Evolutionary conservation across 768 basidiomycete genomes (phyloP).

Genomic region (Mycena metata): DNA sequence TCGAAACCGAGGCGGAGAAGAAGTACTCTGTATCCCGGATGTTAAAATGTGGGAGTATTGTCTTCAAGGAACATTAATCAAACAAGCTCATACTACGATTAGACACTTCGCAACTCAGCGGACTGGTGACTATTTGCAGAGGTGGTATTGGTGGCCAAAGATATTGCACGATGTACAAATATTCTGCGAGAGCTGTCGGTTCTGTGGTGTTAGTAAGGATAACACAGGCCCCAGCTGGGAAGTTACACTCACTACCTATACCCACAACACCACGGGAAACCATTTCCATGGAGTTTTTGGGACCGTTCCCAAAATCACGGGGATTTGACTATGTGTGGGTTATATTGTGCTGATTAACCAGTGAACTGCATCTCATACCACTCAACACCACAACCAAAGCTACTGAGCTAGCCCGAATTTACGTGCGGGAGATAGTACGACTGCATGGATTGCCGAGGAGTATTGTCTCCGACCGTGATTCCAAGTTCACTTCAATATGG

Average conservation of each 20-base stretch:
- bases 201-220: too few relatives aligned
- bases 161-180: too few relatives aligned
- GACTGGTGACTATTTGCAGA: too few relatives aligned
- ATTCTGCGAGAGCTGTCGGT: too few relatives aligned
- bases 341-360: neutral
- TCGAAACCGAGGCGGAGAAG: conserved; percentile 12
- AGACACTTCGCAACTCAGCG: too few relatives aligned
- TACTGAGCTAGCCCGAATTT: neutral
- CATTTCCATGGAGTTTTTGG: neutral
- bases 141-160: too few relatives aligned
- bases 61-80: conserved; percentile 46
- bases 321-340: conserved; percentile 5
- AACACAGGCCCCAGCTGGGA: too few relatives aligned
- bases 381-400: neutral
- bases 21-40: conserved; percentile 45
- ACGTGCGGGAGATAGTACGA: neutral
- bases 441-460: neutral
- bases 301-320: neutral
- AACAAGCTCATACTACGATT: neutral
- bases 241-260: neutral
- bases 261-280: neutral
- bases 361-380: neutral
- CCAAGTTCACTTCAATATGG: neutral
- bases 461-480: neutral
- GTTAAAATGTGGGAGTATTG: conserved; percentile 29